These are phyloP conservation scores for Diaporthe sp. DNA, from an alignment of 2,329 filamentous ascomycete species.

Conservation along the genomic window DNA sequence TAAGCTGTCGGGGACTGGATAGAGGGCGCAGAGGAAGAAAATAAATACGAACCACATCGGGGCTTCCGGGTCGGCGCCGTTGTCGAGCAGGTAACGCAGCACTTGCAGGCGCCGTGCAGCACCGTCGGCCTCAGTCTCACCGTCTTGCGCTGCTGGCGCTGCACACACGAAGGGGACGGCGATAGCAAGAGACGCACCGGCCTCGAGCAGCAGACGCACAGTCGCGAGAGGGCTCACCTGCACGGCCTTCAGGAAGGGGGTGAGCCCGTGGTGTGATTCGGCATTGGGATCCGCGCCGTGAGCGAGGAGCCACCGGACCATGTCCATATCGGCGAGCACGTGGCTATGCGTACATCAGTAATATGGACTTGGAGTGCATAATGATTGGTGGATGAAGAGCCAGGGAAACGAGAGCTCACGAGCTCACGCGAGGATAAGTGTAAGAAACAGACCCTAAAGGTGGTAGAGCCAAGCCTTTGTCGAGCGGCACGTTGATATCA, in stretches of 20 bases:
- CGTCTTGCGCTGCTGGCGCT: not conserved
- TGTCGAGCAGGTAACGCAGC: not conserved
- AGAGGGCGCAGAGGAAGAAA: not conserved
- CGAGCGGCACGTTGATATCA: not conserved
- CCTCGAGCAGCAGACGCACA: not conserved
- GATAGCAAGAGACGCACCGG: not conserved
- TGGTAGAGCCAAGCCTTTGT: not conserved
- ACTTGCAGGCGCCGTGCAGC: not conserved
- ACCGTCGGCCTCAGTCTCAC: not conserved
- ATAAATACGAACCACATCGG: not conserved
- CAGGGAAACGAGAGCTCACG: too few species aligned
- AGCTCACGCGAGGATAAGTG: not conserved
- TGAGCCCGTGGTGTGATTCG: not conserved
- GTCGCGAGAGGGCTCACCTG: not conserved
- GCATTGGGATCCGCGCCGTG: not conserved
- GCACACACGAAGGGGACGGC: not conserved
- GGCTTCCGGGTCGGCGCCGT: not conserved
- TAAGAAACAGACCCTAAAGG: not conserved
- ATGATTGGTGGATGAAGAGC: not conserved
- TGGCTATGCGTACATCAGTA: not conserved
- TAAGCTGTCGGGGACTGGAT: not conserved
- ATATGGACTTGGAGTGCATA: not conserved
- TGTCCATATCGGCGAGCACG: not conserved
- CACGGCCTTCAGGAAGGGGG: not conserved
- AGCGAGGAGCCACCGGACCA: not conserved